Percentiles rank a stretch among this genome's conserved stretches.
phyloP scores from a whole-genome alignment of 2,329 filamentous ascomycete genomes.

The Penicillium sp. region DNA sequence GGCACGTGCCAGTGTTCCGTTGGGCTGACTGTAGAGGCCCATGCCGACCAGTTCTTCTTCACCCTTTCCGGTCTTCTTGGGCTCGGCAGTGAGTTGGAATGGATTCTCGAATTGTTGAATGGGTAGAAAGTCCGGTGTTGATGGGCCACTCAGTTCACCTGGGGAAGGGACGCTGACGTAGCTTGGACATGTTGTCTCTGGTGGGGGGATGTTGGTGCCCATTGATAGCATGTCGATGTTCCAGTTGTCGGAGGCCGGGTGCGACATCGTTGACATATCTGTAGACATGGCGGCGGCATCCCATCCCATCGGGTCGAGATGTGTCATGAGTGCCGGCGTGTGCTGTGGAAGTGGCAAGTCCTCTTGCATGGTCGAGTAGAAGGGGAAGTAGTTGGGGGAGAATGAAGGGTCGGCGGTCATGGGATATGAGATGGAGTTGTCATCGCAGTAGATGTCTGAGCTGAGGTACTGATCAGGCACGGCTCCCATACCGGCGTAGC shows the following conservation, averaged over 20 bases:
- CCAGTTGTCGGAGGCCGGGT: constrained; percentile 33
- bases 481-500: constrained; percentile 19
- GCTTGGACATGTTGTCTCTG: constrained; percentile 31
- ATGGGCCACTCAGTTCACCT: constrained; percentile 36
- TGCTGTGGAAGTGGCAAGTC: constrained; percentile 24
- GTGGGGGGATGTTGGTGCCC: constrained; percentile 33
- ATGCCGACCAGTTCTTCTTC: constrained; percentile 56
- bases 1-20: constrained; percentile 57
- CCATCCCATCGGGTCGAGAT: constrained; percentile 31
- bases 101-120: constrained; percentile 35
- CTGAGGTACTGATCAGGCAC: constrained; percentile 22
- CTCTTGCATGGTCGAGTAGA: constrained; percentile 23
- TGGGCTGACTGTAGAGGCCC: constrained; percentile 75
- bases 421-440: constrained; percentile 26
- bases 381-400: constrained; percentile 23
- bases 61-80: constrained; percentile 57
- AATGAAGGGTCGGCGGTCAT: constrained; percentile 21
- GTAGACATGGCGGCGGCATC: constrained; percentile 17
- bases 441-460: constrained; percentile 18
- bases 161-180: constrained; percentile 40
- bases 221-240: constrained; percentile 36
- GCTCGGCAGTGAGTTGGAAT: constrained; percentile 30
- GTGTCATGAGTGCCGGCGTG: constrained; percentile 25
- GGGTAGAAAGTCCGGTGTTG: constrained; percentile 42
- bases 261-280: constrained; percentile 23